Conservation (phyloP, 805 yeast genomes). For the Metschnikowia proteae region DNA sequence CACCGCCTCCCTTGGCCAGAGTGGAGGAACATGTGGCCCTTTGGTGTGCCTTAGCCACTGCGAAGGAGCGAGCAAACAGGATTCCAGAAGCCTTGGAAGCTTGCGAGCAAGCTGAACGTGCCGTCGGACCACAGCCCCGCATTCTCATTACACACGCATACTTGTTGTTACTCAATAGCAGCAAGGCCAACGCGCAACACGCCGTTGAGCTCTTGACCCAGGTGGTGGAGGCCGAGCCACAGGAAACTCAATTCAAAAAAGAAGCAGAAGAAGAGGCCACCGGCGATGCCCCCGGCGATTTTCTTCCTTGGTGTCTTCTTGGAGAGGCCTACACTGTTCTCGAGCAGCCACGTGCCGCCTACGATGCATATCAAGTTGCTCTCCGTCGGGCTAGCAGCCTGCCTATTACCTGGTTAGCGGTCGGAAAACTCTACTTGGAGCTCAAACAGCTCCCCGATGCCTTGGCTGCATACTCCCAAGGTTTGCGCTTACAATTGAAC, state of each 20-base stretch:
- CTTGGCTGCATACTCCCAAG: conserved; percentile 64
- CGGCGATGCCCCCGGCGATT: conserved; percentile 38
- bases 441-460: conserved; percentile 63
- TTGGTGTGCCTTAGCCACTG: conserved; percentile 53
- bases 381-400: conserved; percentile 48
- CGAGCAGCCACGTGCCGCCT: conserved; percentile 48
- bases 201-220: conserved; percentile 19
- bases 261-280: conserved; percentile 18
- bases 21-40: conserved; percentile 45
- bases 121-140: conserved; percentile 44
- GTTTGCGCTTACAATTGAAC: conserved; percentile 49
- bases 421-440: conserved; percentile 57
- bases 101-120: conserved; percentile 45
- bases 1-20: conserved; percentile 45
- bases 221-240: conserved; percentile 20
- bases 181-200: conserved; percentile 14
- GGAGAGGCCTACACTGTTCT: conserved; percentile 49
- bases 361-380: conserved; percentile 53
- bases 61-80: conserved; percentile 50
- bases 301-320: conserved; percentile 54
- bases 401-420: conserved; percentile 65
- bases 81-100: conserved; percentile 46
- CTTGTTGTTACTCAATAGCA: conserved; percentile 37
- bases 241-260: conserved; percentile 10
- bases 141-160: conserved; percentile 49